Base-by-base conservation (phyloP, 331 rosid genomes). In the Dryas integrifolia region DNA sequence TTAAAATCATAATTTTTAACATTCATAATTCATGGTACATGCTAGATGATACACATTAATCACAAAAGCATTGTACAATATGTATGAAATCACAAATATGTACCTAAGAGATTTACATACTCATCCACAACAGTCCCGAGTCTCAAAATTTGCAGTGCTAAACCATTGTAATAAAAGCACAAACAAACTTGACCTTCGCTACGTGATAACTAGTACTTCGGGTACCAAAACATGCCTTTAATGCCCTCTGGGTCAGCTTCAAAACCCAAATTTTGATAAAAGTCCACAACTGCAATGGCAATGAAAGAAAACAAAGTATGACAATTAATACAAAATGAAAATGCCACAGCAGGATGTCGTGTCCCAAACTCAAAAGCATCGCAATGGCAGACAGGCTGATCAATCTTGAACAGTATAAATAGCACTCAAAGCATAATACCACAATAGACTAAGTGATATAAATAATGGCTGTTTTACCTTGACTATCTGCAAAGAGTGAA, bases 211-310 rank as follows among this genome's bases (percentile, higher is more conserved):
- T 75, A 91, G 53, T 76, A 78, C 72, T 80, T 89, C 12, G 99
- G 97, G 80, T 95, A 83, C 97, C 99, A 91, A 74, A 95, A 89
- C 99, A 95, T 92, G 75, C 96, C 99, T 85, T 95, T 86, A 61
- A 95, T 91, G 72, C 98, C 98, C 86, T 89, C 98, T 0, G 97
- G 98, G 72, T 95, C 98, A 50, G 97, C 85, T 85, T 95, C 89
- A 70, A 95, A 95, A 48, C 98, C 97, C 76, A 95, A 81, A 83
- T 95, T 91, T 79, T 85, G 86, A 75, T 95, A 95, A 57, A 91
- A 95, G 43, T 95, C 96, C 73, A 95, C 92, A 57, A 89, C 98
- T 95, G 97, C 87, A 85, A 76, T 26, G 70, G 77, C 73, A 48
- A 75, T 9, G 38, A 51, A 58, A 70, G 60, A 73, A 46, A 57